phyloP scores from a whole-genome alignment of 139 green algal species.

The Pedinophyceae sp. region DNA sequence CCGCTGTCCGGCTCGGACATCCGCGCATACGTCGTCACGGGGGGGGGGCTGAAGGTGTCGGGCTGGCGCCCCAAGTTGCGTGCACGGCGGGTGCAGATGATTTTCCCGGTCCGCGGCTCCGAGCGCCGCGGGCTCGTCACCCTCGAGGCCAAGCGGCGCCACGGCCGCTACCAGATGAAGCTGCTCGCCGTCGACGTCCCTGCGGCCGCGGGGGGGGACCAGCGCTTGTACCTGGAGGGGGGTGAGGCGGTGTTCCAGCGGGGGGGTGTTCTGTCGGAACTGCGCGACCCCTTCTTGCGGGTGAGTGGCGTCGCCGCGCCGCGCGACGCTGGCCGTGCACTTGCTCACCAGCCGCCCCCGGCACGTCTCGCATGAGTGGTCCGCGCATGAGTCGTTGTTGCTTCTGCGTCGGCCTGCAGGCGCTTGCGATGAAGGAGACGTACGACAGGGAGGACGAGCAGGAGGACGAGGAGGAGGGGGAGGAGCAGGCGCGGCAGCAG shows the following conservation, averaged over 20 bases:
- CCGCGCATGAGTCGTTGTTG: background rate
- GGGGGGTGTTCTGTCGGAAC: constrained; percentile 35
- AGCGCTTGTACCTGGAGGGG: constrained; percentile 43
- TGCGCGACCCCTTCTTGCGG: constrained; percentile 46
- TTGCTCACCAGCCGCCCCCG: background rate
- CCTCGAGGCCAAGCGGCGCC: constrained; percentile 55
- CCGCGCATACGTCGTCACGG: constrained; percentile 39
- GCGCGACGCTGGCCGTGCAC: background rate
- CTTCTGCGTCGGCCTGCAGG: constrained; percentile 4
- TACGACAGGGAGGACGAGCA: constrained; percentile 25
- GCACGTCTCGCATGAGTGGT: background rate
- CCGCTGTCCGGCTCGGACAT: constrained; percentile 40
- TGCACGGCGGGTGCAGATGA: constrained; percentile 49
- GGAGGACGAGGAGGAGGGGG: constrained; percentile 20
- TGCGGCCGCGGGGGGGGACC: constrained; percentile 12
- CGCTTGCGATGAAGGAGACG: constrained; percentile 17
- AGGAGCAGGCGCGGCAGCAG: background rate
- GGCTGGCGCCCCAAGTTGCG: constrained; percentile 21
- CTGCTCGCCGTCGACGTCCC: constrained; percentile 55
- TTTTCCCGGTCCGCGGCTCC: constrained; percentile 45
- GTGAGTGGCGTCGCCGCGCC: constrained; percentile 9
- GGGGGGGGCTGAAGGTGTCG: constrained; percentile 35
- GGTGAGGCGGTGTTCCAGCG: constrained; percentile 31
- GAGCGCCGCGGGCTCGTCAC: constrained; percentile 54
- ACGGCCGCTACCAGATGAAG: constrained; percentile 56